These are phyloP conservation scores for Torulaspora pretoriensis DNA, from an alignment of 1,139 yeast genomes.

Conservation along the genomic window DNA sequence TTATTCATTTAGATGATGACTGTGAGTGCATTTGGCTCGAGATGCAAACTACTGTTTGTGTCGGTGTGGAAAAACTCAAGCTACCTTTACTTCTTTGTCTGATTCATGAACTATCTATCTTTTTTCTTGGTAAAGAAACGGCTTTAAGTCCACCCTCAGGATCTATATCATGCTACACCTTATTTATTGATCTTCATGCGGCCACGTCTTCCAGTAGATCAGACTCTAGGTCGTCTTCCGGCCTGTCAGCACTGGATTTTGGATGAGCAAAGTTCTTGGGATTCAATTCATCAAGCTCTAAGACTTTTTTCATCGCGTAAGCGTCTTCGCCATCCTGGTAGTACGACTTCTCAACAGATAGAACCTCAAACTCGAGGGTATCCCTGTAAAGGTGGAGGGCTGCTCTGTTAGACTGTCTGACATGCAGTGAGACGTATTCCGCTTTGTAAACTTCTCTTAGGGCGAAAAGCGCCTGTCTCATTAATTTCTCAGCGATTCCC, in stretches of 20 bases:
- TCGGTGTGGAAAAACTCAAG: slow-evolving; percentile 86
- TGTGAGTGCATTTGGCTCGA: slow-evolving; percentile 92
- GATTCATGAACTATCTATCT: slow-evolving; percentile 22
- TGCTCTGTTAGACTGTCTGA: slow-evolving; percentile 88
- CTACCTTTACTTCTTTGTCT: slow-evolving; percentile 60
- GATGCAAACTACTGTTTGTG: slow-evolving; percentile 45
- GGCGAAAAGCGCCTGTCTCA: slow-evolving; percentile 80
- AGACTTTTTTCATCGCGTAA: slow-evolving; percentile 80
- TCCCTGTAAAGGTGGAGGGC: slow-evolving; percentile 90
- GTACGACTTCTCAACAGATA: slow-evolving; percentile 76
- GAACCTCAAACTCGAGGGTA: slow-evolving; percentile 75
- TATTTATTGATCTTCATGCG: slow-evolving; percentile 3
- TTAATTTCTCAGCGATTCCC: slow-evolving; percentile 91
- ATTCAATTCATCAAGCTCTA: slow-evolving; percentile 54
- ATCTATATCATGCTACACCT: slow-evolving; percentile 7
- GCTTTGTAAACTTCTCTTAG: slow-evolving; percentile 81
- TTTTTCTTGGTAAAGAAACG: neutral
- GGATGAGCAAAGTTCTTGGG: slow-evolving; percentile 51
- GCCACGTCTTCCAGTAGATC: slow-evolving; percentile 41
- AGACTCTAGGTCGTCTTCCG: slow-evolving; percentile 49
- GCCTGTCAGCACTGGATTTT: slow-evolving; percentile 33
- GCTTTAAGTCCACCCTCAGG: neutral
- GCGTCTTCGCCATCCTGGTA: slow-evolving; percentile 99
- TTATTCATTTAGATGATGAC: slow-evolving; percentile 50
- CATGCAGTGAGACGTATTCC: slow-evolving; percentile 84